phyloP scores from a whole-genome alignment of 352 stramenopile species.

The Lagenidium sp. region DNA sequence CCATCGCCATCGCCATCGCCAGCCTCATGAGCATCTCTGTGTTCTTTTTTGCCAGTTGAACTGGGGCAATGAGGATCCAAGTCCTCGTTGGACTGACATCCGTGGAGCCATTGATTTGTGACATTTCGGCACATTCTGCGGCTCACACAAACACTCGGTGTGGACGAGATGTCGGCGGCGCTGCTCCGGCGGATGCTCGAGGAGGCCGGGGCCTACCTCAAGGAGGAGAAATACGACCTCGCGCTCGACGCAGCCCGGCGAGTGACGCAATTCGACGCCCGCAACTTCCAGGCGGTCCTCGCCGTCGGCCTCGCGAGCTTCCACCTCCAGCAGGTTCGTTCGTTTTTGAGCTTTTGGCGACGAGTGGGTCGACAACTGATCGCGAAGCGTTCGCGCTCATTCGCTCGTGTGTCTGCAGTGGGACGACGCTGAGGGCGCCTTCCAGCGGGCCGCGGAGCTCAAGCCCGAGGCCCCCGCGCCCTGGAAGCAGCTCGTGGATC shows the following conservation, averaged over 20 bases:
- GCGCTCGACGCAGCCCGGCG: slow-evolving; percentile 52
- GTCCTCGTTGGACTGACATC: neutral
- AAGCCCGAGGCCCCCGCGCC: slow-evolving; percentile 64
- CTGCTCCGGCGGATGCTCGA: slow-evolving; percentile 76
- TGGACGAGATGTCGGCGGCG: slow-evolving; percentile 43
- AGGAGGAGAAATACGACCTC: slow-evolving; percentile 66
- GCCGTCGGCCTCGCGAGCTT: slow-evolving; percentile 71
- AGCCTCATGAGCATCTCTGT: too few species aligned
- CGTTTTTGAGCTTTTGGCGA: neutral
- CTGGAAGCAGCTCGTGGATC: slow-evolving; percentile 80
- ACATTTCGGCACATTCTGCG: too few species aligned
- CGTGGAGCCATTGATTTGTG: too few species aligned
- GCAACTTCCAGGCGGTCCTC: slow-evolving; percentile 80
- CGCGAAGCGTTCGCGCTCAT: neutral
- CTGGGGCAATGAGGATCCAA: neutral
- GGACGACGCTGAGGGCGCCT: slow-evolving; percentile 62
- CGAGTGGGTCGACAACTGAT: neutral
- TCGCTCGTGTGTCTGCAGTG: slow-evolving; percentile 20
- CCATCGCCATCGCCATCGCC: neutral
- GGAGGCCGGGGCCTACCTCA: slow-evolving; percentile 57
- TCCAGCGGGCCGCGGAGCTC: slow-evolving; percentile 47
- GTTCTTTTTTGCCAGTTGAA: too few species aligned
- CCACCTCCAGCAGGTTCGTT: slow-evolving; percentile 51
- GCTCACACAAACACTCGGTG: too few species aligned
- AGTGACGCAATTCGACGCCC: slow-evolving; percentile 68